Evolutionary conservation across 2,329 filamentous ascomycete genomes (phyloP), one percentile per base, ranked within the genome.

Genomic region (Dactylellina parvicollis): DNA sequence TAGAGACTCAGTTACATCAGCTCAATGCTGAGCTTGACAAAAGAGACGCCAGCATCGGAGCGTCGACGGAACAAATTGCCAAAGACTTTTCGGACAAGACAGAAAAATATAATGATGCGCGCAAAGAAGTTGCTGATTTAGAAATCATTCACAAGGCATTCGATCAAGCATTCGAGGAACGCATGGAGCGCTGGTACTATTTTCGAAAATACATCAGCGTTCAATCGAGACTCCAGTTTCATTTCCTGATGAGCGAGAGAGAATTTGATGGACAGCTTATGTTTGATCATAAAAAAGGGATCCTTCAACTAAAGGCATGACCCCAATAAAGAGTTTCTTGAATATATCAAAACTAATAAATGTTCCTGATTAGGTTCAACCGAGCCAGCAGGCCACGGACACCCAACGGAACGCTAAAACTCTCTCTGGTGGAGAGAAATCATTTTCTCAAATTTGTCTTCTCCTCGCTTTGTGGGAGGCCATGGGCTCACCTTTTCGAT

Each of bases 391-490:
- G 32, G 76, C 75, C 44, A 76, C 76, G 16, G 64, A 95, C 90
- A 20, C 89, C 86, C 76, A 87, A 1, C 87, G 94, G 54, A 90
- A 91, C 78, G 94, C 95, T 22, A 96, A 92, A 82, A 98, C 94
- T 0, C 84, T 99, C 1, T 97, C 93, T 7, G 95, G 95, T 59
- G 95, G 95, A 28, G 95, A 99, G 80, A 99, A 99, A 80, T 98
- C 94, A 0, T 99, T 98, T 80, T 96, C 93, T 2, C 96, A 94
- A 2, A 96, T 98, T 71, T 99, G 95, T 81, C 86, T 99, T 77
- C 83, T 99, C 61, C 85, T 99, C 30, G 88, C 92, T 1, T 89
- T 99, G 16, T 99, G 95, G 95, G 95, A 99, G 79, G 94, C 95
- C 28, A 99, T 99, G 90, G 94, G 95, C 9, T 96, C 92, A 16